These are phyloP conservation scores for Monilinia polystroma DNA, from an alignment of 2,329 filamentous ascomycete genomes.

Conservation along the genomic window DNA sequence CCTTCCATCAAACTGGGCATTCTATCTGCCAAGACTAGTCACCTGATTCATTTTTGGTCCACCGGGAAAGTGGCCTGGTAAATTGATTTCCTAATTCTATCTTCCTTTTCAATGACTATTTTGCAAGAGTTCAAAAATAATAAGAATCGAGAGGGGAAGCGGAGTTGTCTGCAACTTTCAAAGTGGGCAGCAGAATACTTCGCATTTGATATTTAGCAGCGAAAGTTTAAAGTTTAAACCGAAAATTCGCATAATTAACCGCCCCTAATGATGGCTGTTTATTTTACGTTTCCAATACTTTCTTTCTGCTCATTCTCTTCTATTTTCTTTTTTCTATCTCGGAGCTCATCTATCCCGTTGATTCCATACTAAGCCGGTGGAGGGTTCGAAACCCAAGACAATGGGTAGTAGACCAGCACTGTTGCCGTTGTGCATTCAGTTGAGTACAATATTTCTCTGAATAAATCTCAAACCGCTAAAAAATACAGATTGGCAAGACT, in stretches of 20 bases:
- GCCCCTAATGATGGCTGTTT: neutral
- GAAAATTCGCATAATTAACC: neutral
- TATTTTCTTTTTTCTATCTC: neutral
- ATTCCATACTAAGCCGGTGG: neutral
- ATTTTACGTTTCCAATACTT: neutral
- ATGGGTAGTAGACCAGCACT: neutral
- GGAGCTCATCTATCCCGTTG: neutral
- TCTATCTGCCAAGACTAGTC: too few relatives aligned
- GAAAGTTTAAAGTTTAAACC: neutral
- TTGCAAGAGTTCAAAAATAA: neutral
- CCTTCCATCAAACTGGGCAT: too few relatives aligned
- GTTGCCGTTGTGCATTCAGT: neutral
- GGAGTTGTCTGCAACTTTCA: neutral
- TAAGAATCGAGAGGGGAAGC: neutral
- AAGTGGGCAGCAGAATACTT: neutral
- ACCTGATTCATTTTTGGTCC: too few relatives aligned
- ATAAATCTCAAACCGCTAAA: neutral
- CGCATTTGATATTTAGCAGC: neutral
- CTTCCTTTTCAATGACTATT: neutral
- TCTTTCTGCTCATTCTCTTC: neutral
- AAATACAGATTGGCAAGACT: neutral
- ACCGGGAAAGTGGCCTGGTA: too few relatives aligned
- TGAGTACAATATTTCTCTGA: neutral
- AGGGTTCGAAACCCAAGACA: neutral
- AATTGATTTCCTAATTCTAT: neutral